Base-by-base conservation (phyloP, 768 basidiomycete species). In the Termitomyces bulborhizus region DNA sequence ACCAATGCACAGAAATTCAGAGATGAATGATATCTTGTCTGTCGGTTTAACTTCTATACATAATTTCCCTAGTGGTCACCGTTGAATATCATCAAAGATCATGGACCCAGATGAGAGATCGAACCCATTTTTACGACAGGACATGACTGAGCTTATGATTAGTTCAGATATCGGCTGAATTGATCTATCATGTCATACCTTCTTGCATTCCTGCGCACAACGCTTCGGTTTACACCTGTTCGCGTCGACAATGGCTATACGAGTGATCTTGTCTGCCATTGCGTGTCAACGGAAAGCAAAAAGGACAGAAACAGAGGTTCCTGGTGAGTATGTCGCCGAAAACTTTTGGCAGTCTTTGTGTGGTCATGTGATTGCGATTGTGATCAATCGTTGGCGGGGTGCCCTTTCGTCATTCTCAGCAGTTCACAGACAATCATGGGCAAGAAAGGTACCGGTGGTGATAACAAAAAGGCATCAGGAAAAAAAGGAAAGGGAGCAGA, bases 21-120 rank as follows among this genome's bases (percentile, higher is more conserved):
- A 98, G 73, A 99, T 90, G 81, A 95, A 98, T 1, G 97, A 89
- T 72, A 98, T 97, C 78, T 98, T 98, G 75, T 97, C 95, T 7
- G 85, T 82, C 13, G 96, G 69, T 70, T 93, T 95, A 61, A 99
- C 97, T 74, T 98, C 97, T 63, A 98, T 98, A 77, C 97, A 99
- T 24, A 99, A 79, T 73, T 97, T 98, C 16, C 97, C 93, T 94
- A 62, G 50, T 11, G 53, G 54, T 50, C 49, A 29, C 12, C 6
- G 3, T 13, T 39, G 18, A 6, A 18, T n/a, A 46, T 36, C 31
- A 43, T 26, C 32, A 3, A 18, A 11, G 6, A 12, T 41, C 31
- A 16, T 15, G 12, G 15, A 57, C 36, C 11, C 3, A 15, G 24
- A 24, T 12, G 21, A 39, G 11, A 40, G 13, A 16, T 55, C 59